Evolutionary conservation across 2,329 filamentous ascomycete genomes (phyloP).

Genomic region (Tolypocladium pustulatum): DNA sequence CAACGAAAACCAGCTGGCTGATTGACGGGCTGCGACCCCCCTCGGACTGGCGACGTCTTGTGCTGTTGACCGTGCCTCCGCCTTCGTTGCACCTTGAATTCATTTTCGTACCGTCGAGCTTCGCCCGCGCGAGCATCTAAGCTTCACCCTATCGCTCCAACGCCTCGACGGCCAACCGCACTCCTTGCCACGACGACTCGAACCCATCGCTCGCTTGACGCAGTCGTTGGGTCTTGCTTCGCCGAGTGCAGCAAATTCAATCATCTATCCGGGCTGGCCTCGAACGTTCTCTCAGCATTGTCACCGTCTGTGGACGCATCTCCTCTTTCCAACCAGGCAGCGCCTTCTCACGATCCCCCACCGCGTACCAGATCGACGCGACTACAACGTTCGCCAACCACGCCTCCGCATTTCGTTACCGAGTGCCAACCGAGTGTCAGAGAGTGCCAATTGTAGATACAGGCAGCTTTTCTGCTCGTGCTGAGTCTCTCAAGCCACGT

Average conservation of each 20-base stretch:
- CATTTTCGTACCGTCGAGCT: constrained; percentile 13
- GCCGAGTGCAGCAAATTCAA: constrained; percentile 16
- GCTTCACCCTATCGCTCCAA: constrained; percentile 18
- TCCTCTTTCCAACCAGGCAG: constrained; percentile 19
- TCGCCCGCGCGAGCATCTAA: constrained; percentile 13
- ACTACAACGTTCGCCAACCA: not conserved
- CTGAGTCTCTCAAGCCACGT: not conserved
- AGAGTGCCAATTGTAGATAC: constrained; percentile 3
- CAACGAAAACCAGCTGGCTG: constrained; percentile 10
- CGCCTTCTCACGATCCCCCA: constrained; percentile 13
- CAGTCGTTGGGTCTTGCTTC: constrained; percentile 26
- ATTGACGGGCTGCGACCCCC: constrained; percentile 6
- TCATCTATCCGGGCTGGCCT: constrained; percentile 36
- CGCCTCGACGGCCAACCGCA: constrained; percentile 30
- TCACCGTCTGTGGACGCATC: constrained; percentile 3
- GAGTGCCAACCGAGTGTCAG: not conserved
- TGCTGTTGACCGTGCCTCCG: constrained; percentile 9
- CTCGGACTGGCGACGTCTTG: constrained; percentile 11
- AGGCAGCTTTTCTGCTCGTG: not conserved
- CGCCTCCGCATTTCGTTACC: not conserved
- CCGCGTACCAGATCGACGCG: not conserved
- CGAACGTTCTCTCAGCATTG: constrained; percentile 23
- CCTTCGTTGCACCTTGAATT: constrained; percentile 8
- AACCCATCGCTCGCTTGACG: constrained; percentile 33
- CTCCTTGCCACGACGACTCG: constrained; percentile 13